Evolutionary conservation across 2,329 filamentous ascomycete species (phyloP).

Genomic region (Botrytis tulipae): DNA sequence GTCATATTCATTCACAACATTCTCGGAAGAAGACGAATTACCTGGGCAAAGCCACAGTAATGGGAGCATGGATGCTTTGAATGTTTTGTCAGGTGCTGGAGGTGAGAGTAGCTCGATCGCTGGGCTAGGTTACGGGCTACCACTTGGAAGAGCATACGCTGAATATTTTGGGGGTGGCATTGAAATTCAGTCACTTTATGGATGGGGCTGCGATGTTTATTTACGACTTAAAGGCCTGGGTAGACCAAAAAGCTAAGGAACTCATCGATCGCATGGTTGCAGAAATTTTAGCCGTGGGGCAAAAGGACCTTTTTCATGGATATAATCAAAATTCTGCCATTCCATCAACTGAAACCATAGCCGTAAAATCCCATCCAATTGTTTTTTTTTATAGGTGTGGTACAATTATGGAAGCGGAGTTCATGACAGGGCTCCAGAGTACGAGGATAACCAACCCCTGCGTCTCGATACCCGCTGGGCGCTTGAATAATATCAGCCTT

Average conservation of each 20-base stretch:
- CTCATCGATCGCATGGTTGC: background rate
- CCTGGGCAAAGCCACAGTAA: conserved; percentile 45
- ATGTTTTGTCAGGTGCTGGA: conserved; percentile 69
- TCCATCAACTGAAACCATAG: conserved; percentile 2
- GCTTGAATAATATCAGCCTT: background rate
- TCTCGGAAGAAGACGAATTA: conserved; percentile 59
- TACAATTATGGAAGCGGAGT: background rate
- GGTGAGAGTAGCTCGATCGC: conserved; percentile 81
- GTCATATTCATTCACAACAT: conserved; percentile 97
- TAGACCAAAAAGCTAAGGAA: conserved; percentile 28
- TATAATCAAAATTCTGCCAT: background rate
- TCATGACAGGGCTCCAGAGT: background rate
- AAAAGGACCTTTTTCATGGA: background rate
- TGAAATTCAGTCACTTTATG: conserved; percentile 89
- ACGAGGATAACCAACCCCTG: background rate
- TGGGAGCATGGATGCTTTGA: conserved; percentile 64
- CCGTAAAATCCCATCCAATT: background rate
- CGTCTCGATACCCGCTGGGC: background rate
- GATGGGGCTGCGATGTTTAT: conserved; percentile 77
- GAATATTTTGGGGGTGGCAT: conserved; percentile 98
- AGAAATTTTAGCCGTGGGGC: background rate
- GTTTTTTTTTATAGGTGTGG: conserved; percentile 16
- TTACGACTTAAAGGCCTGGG: conserved; percentile 48
- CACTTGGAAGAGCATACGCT: conserved; percentile 87
- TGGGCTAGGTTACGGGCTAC: conserved; percentile 88